Percentiles rank a stretch among this genome's conserved stretches.
These are phyloP conservation scores for Colletotrichum sp. DNA, from an alignment of 2,329 filamentous ascomycete genomes.

Conservation along the genomic window DNA sequence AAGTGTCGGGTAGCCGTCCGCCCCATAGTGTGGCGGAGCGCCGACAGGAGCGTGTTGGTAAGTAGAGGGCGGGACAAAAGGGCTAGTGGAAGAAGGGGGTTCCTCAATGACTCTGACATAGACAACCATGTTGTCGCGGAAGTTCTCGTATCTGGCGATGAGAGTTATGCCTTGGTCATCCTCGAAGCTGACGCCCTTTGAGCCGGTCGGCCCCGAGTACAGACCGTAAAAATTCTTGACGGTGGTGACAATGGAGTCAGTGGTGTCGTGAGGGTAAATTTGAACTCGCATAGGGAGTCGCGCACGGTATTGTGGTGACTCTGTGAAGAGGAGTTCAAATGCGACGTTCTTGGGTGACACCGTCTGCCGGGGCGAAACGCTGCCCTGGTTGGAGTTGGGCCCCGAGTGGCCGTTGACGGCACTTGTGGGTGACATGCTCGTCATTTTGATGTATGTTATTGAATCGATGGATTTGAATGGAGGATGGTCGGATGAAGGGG, in stretches of 20 bases:
- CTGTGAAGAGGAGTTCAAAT: constrained; percentile 76
- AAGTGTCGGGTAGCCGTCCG: constrained; percentile 50
- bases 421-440: constrained; percentile 51
- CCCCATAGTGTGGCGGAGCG: constrained; percentile 61
- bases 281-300: constrained; percentile 85
- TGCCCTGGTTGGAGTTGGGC: constrained; percentile 45
- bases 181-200: constrained; percentile 92
- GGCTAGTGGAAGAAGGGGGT: constrained; percentile 45
- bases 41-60: constrained; percentile 57
- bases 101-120: constrained; percentile 85
- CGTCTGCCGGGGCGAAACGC: constrained; percentile 51
- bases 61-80: constrained; percentile 57
- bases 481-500: constrained; percentile 25
- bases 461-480: constrained; percentile 29
- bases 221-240: constrained; percentile 99
- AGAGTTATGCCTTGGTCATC: constrained; percentile 87
- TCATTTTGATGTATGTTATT: constrained; percentile 40
- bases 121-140: constrained; percentile 88
- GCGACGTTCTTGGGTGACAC: constrained; percentile 73
- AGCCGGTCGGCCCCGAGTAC: constrained; percentile 74
- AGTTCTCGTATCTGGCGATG: constrained; percentile 96
- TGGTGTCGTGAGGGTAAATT: constrained; percentile 94
- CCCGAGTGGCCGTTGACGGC: constrained; percentile 33
- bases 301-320: constrained; percentile 72
- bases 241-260: constrained; percentile 95